A percentile compares a stretch with the other conserved stretches of the same genome.
phyloP scores from a whole-genome alignment of 345 rosid genomes.

The Citrus reticulata region DNA sequence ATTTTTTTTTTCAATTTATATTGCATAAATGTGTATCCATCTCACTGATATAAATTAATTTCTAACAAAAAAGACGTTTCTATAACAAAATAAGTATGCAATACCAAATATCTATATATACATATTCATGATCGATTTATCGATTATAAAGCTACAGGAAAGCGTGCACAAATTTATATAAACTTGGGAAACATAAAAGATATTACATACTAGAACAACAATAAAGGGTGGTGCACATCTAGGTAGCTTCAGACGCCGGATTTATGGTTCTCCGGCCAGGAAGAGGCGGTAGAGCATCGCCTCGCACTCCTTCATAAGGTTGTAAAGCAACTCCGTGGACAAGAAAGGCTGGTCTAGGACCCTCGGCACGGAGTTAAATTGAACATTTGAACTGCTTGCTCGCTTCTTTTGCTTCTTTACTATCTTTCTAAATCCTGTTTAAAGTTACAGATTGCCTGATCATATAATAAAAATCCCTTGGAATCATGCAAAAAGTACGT shows the following conservation, averaged over 20 bases:
- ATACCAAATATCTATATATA: too few relatives aligned
- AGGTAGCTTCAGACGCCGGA: not conserved
- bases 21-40: not conserved
- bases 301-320: constrained; percentile 35
- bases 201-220: not conserved
- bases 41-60: not conserved
- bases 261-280: constrained; percentile 4
- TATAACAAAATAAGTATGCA: too few relatives aligned
- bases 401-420: constrained; percentile 50
- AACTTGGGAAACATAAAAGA: not conserved
- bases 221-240: not conserved
- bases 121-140: too few relatives aligned
- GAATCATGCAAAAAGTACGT: too few relatives aligned
- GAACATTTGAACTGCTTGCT: constrained; percentile 21
- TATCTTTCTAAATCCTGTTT: constrained; percentile 38
- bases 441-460: not conserved
- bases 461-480: too few relatives aligned
- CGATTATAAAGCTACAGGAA: not conserved
- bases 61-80: too few relatives aligned
- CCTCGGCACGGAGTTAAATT: constrained; percentile 23
- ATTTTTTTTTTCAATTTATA: not conserved
- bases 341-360: constrained; percentile 39
- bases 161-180: not conserved
- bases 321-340: constrained; percentile 39
- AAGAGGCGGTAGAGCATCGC: constrained; percentile 29